A percentile compares a stretch with the other conserved stretches of the same genome.
phyloP scores from a whole-genome alignment of 805 yeast species.

The Candida xiaguanensis region DNA sequence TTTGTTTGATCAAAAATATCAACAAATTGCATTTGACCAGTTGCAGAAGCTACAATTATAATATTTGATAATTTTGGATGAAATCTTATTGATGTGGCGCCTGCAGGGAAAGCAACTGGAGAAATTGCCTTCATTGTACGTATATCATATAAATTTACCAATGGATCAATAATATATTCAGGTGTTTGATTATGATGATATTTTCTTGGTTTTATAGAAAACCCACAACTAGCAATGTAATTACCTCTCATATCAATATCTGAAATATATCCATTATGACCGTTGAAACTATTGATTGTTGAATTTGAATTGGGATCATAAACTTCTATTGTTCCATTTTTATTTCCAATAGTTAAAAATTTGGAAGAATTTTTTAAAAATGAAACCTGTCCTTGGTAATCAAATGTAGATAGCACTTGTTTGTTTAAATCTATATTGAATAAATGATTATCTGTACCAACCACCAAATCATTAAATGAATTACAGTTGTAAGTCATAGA shows the following conservation, averaged over 20 bases:
- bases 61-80: constrained; percentile 86
- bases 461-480: constrained; percentile 13
- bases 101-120: constrained; percentile 85
- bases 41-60: constrained; percentile 65
- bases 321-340: constrained; percentile 60
- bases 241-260: constrained; percentile 64
- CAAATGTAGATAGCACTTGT: constrained; percentile 16
- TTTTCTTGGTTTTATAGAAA: constrained; percentile 58
- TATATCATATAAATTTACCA: constrained; percentile 78
- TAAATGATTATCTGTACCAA: constrained; percentile 13
- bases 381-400: constrained; percentile 44
- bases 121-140: constrained; percentile 66
- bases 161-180: constrained; percentile 57
- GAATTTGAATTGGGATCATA: constrained; percentile 52
- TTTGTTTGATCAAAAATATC: constrained; percentile 79
- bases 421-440: constrained; percentile 33
- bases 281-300: constrained; percentile 50
- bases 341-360: constrained; percentile 54
- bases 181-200: constrained; percentile 27
- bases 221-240: constrained; percentile 77
- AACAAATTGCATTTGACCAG: constrained; percentile 82
- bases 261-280: constrained; percentile 60
- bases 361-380: constrained; percentile 45
- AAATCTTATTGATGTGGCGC: constrained; percentile 77
- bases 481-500: constrained; percentile 32